Base-by-base conservation (phyloP, 1,284 basidiomycete species). In the Pulveroboletus sp. region DNA sequence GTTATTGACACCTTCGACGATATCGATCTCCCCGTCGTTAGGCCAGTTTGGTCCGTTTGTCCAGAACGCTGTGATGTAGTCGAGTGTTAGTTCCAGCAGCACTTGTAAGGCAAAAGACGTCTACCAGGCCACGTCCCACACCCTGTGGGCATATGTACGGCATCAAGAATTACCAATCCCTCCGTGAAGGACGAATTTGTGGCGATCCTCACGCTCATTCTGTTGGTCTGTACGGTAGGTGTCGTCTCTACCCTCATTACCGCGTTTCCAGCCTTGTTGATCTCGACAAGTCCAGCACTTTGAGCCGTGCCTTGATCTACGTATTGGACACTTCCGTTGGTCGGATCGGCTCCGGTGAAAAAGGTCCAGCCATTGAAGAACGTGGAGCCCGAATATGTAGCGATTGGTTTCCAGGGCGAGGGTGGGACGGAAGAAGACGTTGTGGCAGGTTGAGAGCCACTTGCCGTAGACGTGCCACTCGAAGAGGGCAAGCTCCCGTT, bases 91-190 rank as follows among this genome's bases (percentile, higher is more conserved):
- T 45, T 24, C 25, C 14, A 35, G 17, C 15, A n/a, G 70, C 72
- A 65, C 77, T 73, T 47, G 33, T n/a, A 43, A 36, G 28, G 42
- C 2, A 40, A 38, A 31, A 39, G 33, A 44, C 28, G 78, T 77
- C 72, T 60, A 84, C 83, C 69, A 54, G 89, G 89, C 89, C 93
- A 95, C 11, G 86, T 88, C 39, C 87, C 93, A 72, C 93, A 96
- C 9, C 94, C 94, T 2, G 86, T 87, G 2, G 93, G 93, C 88
- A 95, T 94, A 73, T 96, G 93, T n/a, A 86, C 78, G 17, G 91
- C 82, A 71, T 95, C 92, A 78, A 94, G 81, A 56, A 94, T 79
- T 58, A 94, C 78, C 40, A 94, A 77, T 18, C 85, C 91, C 43
- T 84, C 81, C 44, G 59, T 66, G 69, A 84, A 91, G 2, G 76